Evolutionary conservation across 306 rosid species (phyloP).

Genomic region (Rosa persica): DNA sequence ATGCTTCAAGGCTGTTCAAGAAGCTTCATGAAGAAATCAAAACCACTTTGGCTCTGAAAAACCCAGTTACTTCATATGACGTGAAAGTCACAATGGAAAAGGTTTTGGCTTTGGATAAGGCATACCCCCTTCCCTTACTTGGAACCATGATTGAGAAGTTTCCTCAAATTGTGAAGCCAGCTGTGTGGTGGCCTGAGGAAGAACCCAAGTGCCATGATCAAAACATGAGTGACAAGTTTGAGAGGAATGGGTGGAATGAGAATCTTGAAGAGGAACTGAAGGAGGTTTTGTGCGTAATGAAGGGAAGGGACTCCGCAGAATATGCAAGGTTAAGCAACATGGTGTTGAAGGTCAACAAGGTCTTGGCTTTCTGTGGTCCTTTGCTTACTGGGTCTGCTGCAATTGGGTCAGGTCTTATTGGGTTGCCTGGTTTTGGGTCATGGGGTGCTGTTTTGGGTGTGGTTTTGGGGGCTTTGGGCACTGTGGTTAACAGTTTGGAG

Average conservation of each 20-base stretch:
- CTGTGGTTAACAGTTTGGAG: constrained; percentile 58
- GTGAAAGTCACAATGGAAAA: constrained; percentile 57
- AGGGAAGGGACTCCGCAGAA: constrained; percentile 47
- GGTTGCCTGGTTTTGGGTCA: constrained; percentile 21
- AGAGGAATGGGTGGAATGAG: constrained; percentile 57
- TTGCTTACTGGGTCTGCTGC: constrained; percentile 58
- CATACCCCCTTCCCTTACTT: constrained; percentile 71
- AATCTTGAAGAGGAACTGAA: constrained; percentile 59
- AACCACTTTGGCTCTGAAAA: constrained; percentile 35
- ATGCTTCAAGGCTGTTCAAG: constrained; percentile 62
- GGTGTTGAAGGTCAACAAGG: constrained; percentile 46
- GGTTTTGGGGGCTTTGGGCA: constrained; percentile 54
- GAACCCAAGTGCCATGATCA: constrained; percentile 21
- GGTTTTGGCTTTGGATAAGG: constrained; percentile 66
- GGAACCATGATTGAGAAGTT: constrained; percentile 74
- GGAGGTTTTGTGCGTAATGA: constrained; percentile 34
- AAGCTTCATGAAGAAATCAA: constrained; percentile 51
- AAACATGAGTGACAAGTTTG: not conserved
- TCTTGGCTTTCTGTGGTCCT: constrained; percentile 61
- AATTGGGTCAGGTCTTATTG: constrained; percentile 45
- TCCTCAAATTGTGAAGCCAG: constrained; percentile 57
- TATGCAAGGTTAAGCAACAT: constrained; percentile 42
- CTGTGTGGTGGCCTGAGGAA: constrained; percentile 76
- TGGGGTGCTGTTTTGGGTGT: constrained; percentile 55
- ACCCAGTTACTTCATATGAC: constrained; percentile 19